A percentile compares a stretch with the other conserved stretches of the same genome.
phyloP scores from a whole-genome alignment of 306 rosid genomes.

The Ochetophila trinervis region DNA sequence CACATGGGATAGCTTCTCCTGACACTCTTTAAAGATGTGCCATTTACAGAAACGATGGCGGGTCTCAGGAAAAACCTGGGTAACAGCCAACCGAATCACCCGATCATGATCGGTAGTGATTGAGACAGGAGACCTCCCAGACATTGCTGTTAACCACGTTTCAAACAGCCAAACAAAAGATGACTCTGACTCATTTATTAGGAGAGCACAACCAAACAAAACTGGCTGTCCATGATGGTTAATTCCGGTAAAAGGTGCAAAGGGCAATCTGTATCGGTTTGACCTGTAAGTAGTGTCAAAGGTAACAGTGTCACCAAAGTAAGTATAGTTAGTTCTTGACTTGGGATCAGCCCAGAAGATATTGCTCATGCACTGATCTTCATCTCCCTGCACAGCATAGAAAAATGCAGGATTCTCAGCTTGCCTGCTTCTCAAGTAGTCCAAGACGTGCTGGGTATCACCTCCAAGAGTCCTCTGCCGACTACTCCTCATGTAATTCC shows the following conservation, averaged over 20 bases:
- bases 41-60: constrained; percentile 38
- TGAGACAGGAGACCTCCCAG: constrained; percentile 26
- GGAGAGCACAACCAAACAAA: constrained; percentile 31
- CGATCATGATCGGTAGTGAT: constrained; percentile 35
- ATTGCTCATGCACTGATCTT: constrained; percentile 34
- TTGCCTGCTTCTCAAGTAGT: constrained; percentile 35
- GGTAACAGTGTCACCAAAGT: constrained; percentile 38
- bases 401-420: constrained; percentile 27
- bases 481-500: constrained; percentile 39
- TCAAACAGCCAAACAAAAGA: constrained; percentile 33
- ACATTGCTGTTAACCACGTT: constrained; percentile 36
- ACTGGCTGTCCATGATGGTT: constrained; percentile 44
- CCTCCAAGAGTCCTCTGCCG: constrained; percentile 38
- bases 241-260: constrained; percentile 37
- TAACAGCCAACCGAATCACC: constrained; percentile 24
- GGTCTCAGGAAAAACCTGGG: constrained; percentile 28
- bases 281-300: constrained; percentile 38
- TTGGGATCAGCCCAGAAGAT: constrained; percentile 35
- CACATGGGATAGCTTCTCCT: constrained; percentile 30
- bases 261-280: constrained; percentile 36
- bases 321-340: constrained; percentile 30
- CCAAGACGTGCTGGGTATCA: constrained; percentile 28
- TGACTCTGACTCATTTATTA: constrained; percentile 36
- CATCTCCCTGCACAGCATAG: constrained; percentile 36
- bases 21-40: constrained; percentile 37